Conservation (phyloP, 2,329 filamentous ascomycete species). For the Cercospora sp. region DNA sequence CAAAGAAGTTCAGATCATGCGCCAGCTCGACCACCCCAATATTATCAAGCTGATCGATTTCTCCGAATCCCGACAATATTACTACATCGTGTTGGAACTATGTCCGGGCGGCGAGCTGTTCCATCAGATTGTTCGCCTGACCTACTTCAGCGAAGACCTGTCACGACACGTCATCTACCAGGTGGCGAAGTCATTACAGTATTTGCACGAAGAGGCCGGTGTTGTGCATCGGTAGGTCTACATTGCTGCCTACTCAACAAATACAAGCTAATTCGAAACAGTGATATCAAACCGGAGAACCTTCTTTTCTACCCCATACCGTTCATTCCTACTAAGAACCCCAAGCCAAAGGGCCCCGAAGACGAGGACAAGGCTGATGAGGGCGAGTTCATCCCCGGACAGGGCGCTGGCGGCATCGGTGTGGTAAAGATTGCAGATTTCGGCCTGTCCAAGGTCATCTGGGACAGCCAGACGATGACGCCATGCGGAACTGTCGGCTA, state of each 20-base stretch:
- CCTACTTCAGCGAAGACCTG: conserved; percentile 95
- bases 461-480: conserved; percentile 98
- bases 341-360: conserved; percentile 77
- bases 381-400: conserved; percentile 81
- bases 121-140: conserved; percentile 96
- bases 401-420: conserved; percentile 87
- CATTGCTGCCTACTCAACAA: conserved; percentile 9
- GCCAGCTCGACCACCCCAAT: conserved; percentile 91
- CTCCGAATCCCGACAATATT: conserved; percentile 89
- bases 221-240: conserved; percentile 86
- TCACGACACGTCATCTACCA: conserved; percentile 92
- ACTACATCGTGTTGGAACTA: conserved; percentile 94
- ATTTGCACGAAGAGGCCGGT: conserved; percentile 89
- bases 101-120: conserved; percentile 95
- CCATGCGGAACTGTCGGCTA: conserved; percentile 99
- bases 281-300: conserved; percentile 98
- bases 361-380: conserved; percentile 98
- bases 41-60: conserved; percentile 94
- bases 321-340: conserved; percentile 74
- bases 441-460: conserved; percentile 94
- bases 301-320: conserved; percentile 87
- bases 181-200: conserved; percentile 90
- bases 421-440: conserved; percentile 98
- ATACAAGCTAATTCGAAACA: conserved; percentile 48
- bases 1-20: conserved; percentile 99